These are phyloP conservation scores for Metschnikowia reukaufii DNA, from an alignment of 805 yeast species.

Conservation along the genomic window DNA sequence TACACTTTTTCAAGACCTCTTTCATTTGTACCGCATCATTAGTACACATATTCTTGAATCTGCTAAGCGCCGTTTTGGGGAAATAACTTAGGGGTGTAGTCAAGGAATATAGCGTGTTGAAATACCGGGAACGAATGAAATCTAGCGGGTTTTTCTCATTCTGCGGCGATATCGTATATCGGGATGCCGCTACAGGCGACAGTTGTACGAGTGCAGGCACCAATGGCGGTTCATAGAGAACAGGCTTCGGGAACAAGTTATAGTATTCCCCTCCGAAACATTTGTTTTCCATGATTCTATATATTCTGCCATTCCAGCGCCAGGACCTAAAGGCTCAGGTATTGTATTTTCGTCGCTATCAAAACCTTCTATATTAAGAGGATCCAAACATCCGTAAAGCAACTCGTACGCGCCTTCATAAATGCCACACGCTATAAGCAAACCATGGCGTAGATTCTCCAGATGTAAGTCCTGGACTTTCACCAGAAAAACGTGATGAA, in stretches of 20 bases:
- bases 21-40: slow-evolving; percentile 19
- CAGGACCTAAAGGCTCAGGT: neutral
- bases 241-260: neutral
- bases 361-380: neutral
- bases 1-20: slow-evolving; percentile 30
- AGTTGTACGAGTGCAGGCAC: neutral
- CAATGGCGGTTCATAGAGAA: slow-evolving; percentile 24
- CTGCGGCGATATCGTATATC: slow-evolving; percentile 18
- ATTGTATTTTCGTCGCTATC: neutral
- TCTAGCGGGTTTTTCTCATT: slow-evolving; percentile 27
- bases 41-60: slow-evolving; percentile 45
- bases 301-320: neutral
- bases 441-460: slow-evolving; percentile 10
- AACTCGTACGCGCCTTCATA: slow-evolving; percentile 9
- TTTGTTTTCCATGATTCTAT: neutral
- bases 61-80: slow-evolving; percentile 51
- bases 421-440: neutral
- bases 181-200: neutral
- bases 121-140: slow-evolving; percentile 37
- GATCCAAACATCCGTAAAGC: slow-evolving; percentile 7
- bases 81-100: slow-evolving; percentile 42
- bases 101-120: slow-evolving; percentile 37
- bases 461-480: slow-evolving; percentile 1
- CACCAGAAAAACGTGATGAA: neutral
- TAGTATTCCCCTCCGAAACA: neutral